phyloP scores from a whole-genome alignment of 1,284 basidiomycete genomes.

The Ceraceosorus guamensis region DNA sequence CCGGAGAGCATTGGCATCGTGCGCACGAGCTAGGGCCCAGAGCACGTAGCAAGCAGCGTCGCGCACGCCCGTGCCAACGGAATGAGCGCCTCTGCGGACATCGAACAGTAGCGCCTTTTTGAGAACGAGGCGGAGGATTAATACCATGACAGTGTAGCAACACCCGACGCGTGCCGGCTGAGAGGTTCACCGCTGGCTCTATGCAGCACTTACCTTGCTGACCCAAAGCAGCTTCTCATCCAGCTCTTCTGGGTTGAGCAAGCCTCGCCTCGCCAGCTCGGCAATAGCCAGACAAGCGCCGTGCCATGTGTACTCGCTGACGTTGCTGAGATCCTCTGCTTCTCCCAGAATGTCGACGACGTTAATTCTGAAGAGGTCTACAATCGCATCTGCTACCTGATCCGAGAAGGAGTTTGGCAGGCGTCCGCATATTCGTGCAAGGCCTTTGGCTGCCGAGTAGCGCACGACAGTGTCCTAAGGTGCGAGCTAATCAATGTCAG shows the following conservation, averaged over 20 bases:
- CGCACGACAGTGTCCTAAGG: constrained; percentile 83
- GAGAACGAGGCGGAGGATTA: no score
- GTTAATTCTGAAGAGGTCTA: constrained; percentile 58
- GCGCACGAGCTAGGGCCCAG: constrained; percentile 76
- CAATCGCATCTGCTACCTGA: constrained; percentile 73
- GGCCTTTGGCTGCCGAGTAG: constrained; percentile 87
- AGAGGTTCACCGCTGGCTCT: no score
- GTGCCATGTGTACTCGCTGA: constrained; percentile 78
- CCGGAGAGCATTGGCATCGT: constrained; percentile 55
- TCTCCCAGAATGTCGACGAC: constrained; percentile 61
- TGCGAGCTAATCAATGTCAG: neutral
- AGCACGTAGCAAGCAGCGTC: constrained; percentile 90
- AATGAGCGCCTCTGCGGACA: constrained; percentile 79
- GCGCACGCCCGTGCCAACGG: constrained; percentile 85
- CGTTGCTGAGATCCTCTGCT: constrained; percentile 59
- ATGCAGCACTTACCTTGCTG: constrained; percentile 6
- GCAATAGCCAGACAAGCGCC: constrained; percentile 87
- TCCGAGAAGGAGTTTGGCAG: constrained; percentile 67
- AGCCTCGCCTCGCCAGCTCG: constrained; percentile 76
- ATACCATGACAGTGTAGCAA: neutral
- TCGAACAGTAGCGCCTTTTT: constrained; percentile 81
- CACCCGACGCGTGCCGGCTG: no score
- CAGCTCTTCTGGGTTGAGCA: constrained; percentile 46
- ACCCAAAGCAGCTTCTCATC: constrained; percentile 33
- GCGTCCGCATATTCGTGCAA: constrained; percentile 75